Percentiles rank a stretch among this genome's conserved stretches.
phyloP scores from a whole-genome alignment of 192 early-diverging fungal genomes.

The Linnemannia schmuckeri region DNA sequence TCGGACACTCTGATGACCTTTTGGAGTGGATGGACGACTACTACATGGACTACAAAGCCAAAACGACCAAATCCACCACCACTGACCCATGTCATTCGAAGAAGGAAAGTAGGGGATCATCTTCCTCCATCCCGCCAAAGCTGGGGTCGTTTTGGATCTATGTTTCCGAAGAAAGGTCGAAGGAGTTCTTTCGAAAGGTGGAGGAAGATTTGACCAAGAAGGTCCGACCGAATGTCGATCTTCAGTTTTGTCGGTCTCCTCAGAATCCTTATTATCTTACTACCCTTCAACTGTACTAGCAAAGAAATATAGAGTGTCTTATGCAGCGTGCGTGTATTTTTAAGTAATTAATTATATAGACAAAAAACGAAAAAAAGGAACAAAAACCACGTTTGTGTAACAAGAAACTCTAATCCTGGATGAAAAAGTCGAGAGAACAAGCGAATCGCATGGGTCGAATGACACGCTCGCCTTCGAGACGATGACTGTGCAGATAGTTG shows the following conservation, averaged over 20 bases:
- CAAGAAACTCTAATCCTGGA: not conserved
- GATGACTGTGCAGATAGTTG: slow-evolving; percentile 24
- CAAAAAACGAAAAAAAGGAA: too few relatives aligned
- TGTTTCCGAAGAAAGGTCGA: too few relatives aligned
- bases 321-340: too few relatives aligned
- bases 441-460: slow-evolving; percentile 28
- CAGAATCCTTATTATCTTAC: too few relatives aligned
- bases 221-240: not conserved
- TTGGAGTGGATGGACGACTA: not conserved
- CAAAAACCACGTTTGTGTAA: not conserved
- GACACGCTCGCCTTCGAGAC: slow-evolving; percentile 38
- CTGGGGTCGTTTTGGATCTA: not conserved
- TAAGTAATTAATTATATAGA: too few relatives aligned
- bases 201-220: not conserved
- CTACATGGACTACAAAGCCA: too few relatives aligned
- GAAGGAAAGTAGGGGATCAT: not conserved
- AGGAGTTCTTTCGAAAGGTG: not conserved
- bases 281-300: too few relatives aligned
- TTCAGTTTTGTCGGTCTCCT: too few relatives aligned
- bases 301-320: too few relatives aligned
- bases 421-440: slow-evolving; percentile 32
- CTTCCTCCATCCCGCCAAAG: not conserved
- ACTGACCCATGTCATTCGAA: not conserved
- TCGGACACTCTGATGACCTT: not conserved
- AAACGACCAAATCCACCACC: too few relatives aligned